phyloP scores from a whole-genome alignment of 768 basidiomycete species.

The Rhizopogon vinicolor region DNA sequence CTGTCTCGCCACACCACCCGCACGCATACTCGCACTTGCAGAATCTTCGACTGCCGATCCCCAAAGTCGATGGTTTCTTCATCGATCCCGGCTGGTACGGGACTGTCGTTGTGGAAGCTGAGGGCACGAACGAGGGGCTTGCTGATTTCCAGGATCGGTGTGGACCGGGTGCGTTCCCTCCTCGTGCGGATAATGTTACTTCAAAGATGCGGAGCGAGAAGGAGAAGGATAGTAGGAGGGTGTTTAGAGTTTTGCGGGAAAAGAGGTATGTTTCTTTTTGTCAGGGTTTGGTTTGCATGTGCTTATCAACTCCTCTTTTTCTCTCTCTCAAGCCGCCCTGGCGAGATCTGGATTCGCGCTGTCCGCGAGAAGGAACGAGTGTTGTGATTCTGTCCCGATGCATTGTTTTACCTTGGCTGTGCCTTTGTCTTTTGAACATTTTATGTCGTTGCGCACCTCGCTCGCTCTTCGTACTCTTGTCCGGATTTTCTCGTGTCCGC shows the following conservation, averaged over 20 bases:
- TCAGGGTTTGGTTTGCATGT: background rate
- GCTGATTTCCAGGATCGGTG: constrained; percentile 75
- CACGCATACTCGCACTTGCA: constrained; percentile 23
- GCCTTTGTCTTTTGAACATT: background rate
- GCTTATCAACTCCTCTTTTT: constrained; percentile 1
- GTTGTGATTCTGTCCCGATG: constrained; percentile 26
- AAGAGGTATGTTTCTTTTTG: constrained; percentile 49
- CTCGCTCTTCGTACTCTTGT: background rate
- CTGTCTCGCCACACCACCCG: constrained; percentile 27
- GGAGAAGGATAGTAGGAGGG: constrained; percentile 42
- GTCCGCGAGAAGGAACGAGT: constrained; percentile 65
- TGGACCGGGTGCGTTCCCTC: constrained; percentile 62
- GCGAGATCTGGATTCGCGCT: constrained; percentile 67
- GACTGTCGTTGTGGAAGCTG: constrained; percentile 76
- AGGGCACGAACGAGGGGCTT: constrained; percentile 83
- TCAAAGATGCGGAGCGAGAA: constrained; percentile 32
- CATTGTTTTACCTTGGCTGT: background rate
- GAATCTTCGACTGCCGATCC: constrained; percentile 40
- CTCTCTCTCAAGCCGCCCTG: constrained; percentile 49
- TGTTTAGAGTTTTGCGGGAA: constrained; percentile 73
- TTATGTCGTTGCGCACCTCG: background rate
- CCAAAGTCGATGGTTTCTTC: constrained; percentile 46
- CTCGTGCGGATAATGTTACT: constrained; percentile 37
- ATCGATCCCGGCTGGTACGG: constrained; percentile 85
- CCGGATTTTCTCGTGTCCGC: background rate